phyloP scores from a whole-genome alignment of 78 protist genomes.

The Planoprotostelium fungivorum region DNA sequence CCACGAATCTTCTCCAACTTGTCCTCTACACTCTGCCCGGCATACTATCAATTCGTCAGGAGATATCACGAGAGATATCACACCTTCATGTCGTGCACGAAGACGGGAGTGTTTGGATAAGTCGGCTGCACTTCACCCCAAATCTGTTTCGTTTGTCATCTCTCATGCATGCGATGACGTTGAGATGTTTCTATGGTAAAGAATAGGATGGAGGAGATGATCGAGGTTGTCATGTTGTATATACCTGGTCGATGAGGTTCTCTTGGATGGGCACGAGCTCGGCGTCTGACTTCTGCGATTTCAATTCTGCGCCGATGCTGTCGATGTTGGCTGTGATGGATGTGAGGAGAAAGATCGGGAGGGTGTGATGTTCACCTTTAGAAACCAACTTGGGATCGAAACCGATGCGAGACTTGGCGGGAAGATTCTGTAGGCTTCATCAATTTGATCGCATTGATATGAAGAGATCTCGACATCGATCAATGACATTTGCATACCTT shows the following conservation, averaged over 20 bases:
- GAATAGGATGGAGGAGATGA: too few species aligned
- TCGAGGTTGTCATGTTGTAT: constrained; percentile 13
- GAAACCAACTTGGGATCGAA: constrained; percentile 46
- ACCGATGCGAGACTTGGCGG: constrained; percentile 22
- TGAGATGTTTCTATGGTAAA: too few species aligned
- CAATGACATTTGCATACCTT: neutral
- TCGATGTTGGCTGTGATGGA: neutral
- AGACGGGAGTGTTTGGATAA: constrained; percentile 22
- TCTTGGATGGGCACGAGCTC: neutral
- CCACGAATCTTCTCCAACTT: constrained; percentile 18
- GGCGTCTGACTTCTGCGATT: neutral
- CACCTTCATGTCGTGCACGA: constrained; percentile 10
- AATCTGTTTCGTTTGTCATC: neutral
- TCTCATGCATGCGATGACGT: too few species aligned
- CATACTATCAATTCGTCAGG: neutral
- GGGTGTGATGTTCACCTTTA: constrained; percentile 16
- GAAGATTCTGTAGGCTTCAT: neutral
- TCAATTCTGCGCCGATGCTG: neutral
- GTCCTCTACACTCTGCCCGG: constrained; percentile 7
- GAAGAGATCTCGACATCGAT: neutral
- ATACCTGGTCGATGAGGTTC: constrained; percentile 58
- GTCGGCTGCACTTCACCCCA: constrained; percentile 28
- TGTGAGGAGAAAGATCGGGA: neutral
- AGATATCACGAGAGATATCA: neutral
- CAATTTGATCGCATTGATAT: neutral